A percentile compares a stretch with the other conserved stretches of the same genome.
These are phyloP conservation scores for Lentinula sp. DNA, from an alignment of 768 basidiomycete genomes.

Conservation along the genomic window DNA sequence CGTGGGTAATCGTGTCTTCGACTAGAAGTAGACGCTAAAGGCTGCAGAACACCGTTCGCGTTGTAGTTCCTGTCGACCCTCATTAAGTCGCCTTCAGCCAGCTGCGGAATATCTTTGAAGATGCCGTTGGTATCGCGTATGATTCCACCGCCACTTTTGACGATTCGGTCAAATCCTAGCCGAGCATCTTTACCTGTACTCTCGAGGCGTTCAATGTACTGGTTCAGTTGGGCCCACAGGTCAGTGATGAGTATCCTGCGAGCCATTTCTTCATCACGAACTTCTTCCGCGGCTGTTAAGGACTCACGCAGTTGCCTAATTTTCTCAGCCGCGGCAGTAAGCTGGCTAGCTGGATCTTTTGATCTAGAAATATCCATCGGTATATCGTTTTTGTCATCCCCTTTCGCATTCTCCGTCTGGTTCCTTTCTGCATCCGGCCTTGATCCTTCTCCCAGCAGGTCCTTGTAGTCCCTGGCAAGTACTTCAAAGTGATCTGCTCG, in stretches of 20 bases:
- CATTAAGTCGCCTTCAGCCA: background rate
- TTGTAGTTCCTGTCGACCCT: background rate
- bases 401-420: background rate
- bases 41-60: background rate
- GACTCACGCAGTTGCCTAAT: conserved; percentile 1
- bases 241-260: background rate
- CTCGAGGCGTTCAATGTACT: conserved; percentile 6
- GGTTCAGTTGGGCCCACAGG: background rate
- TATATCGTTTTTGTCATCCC: background rate
- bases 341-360: background rate
- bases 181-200: background rate
- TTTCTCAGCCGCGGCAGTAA: background rate
- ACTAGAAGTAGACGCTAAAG: background rate
- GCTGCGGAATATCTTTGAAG: conserved; percentile 2
- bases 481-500: conserved; percentile 1
- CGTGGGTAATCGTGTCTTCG: conserved; percentile 1
- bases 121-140: background rate
- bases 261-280: conserved; percentile 5
- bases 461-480: background rate
- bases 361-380: background rate
- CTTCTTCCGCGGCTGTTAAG: background rate
- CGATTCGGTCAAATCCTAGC: background rate
- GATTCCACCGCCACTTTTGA: background rate
- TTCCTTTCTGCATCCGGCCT: background rate
- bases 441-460: background rate